These are phyloP conservation scores for Malus hybrid DNA, from an alignment of 331 rosid species.

Conservation along the genomic window DNA sequence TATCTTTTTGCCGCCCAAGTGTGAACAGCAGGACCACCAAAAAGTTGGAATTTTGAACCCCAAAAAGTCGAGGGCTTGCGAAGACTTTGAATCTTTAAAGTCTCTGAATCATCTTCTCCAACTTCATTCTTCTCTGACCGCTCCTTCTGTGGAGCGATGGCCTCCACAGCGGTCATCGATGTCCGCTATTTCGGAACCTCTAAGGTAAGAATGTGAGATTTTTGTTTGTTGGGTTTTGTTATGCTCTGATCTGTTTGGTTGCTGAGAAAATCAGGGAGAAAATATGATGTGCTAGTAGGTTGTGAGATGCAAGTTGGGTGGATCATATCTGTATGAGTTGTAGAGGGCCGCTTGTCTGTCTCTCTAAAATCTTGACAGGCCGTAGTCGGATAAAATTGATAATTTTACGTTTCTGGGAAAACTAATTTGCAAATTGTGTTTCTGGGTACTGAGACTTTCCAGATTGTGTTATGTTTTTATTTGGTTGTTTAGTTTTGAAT, in stretches of 20 bases:
- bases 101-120: neutral
- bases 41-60: neutral
- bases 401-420: neutral
- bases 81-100: neutral
- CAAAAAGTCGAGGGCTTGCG: neutral
- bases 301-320: no score
- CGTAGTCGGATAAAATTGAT: no score
- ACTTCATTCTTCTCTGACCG: neutral
- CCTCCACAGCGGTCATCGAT: conserved; percentile 25
- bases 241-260: neutral
- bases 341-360: no score
- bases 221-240: neutral
- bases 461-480: neutral
- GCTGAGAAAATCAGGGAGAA: neutral
- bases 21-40: neutral
- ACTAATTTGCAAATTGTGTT: neutral
- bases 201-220: neutral
- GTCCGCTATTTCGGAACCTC: conserved; percentile 12
- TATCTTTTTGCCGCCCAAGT: neutral
- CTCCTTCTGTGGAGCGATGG: conserved; percentile 22
- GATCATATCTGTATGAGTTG: no score
- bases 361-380: no score
- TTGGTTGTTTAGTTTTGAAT: neutral
- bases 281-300: neutral
- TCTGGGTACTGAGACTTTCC: neutral